Conservation (phyloP, 257 asterid genomes). For the Petunia axillaris region DNA sequence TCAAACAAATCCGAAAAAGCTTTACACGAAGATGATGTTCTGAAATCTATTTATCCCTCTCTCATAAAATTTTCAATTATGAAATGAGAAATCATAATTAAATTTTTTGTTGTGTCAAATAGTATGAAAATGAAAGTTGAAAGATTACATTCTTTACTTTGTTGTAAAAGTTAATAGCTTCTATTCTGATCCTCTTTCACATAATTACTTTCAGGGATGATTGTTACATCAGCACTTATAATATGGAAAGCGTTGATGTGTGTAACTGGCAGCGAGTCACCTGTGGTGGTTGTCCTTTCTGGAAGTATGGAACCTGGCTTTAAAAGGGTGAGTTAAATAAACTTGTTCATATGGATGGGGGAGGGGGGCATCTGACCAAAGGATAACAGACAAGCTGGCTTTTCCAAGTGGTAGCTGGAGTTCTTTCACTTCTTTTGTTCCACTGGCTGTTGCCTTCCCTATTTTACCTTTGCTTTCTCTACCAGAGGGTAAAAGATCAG, state of each 20-base stretch:
- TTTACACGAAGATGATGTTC: not conserved
- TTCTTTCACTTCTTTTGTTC: not conserved
- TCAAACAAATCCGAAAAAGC: not conserved
- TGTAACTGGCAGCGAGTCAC: conserved; percentile 94
- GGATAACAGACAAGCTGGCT: not conserved
- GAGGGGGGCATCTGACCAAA: not conserved
- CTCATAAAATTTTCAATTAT: not conserved
- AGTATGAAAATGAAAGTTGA: not conserved
- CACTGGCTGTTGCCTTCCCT: not conserved
- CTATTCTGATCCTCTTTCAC: conserved; percentile 21
- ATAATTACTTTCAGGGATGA: conserved; percentile 68
- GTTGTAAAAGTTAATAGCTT: not conserved
- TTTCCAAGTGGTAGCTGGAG: not conserved
- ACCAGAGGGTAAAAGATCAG: not conserved
- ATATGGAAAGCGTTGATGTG: conserved; percentile 99
- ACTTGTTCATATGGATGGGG: not conserved
- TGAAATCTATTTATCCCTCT: not conserved
- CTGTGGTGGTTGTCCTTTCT: conserved; percentile 98
- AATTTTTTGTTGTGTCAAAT: not conserved
- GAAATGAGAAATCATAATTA: conserved; percentile 9
- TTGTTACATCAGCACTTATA: conserved; percentile 93
- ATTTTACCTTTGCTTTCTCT: not conserved
- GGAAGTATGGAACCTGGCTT: conserved; percentile 99
- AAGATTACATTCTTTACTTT: not conserved
- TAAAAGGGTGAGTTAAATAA: conserved; percentile 68